A percentile compares a stretch with the other conserved stretches of the same genome.
phyloP scores from a whole-genome alignment of 2,329 filamentous ascomycete genomes.

The Zasmidium cellare region DNA sequence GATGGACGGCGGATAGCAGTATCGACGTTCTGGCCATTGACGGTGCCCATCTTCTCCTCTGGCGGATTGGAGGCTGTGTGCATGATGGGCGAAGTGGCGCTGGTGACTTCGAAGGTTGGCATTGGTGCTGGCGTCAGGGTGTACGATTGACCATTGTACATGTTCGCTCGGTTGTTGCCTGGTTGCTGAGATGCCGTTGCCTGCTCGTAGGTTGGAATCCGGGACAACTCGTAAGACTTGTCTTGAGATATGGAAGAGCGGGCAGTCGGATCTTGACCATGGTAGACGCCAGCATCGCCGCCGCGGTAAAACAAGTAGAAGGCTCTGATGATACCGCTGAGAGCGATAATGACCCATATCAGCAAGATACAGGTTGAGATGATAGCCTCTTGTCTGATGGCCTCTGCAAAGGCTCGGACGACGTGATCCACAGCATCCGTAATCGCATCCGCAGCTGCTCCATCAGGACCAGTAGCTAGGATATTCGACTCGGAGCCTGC shows the following conservation, averaged over 20 bases:
- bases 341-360: conserved; percentile 74
- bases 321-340: conserved; percentile 71
- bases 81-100: conserved; percentile 31
- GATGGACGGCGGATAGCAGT: conserved; percentile 43
- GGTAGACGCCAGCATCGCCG: conserved; percentile 33
- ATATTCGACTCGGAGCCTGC: conserved; percentile 64
- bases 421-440: conserved; percentile 73
- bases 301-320: conserved; percentile 60
- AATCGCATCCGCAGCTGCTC: conserved; percentile 76
- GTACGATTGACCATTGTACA: conserved; percentile 45
- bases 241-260: conserved; percentile 13
- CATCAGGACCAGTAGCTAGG: conserved; percentile 69
- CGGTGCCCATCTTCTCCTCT: conserved; percentile 45
- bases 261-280: conserved; percentile 10
- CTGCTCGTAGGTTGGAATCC: conserved; percentile 42
- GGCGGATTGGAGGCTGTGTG: conserved; percentile 29
- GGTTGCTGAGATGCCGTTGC: conserved; percentile 28
- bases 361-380: conserved; percentile 74
- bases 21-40: conserved; percentile 44
- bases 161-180: conserved; percentile 46
- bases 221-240: conserved; percentile 17
- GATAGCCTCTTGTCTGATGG: conserved; percentile 73
- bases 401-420: conserved; percentile 63
- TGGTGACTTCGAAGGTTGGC: conserved; percentile 40
- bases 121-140: conserved; percentile 47